Conservation (phyloP, 2,329 filamentous ascomycete genomes). For the Hawksworthiomyces lignivorus region DNA sequence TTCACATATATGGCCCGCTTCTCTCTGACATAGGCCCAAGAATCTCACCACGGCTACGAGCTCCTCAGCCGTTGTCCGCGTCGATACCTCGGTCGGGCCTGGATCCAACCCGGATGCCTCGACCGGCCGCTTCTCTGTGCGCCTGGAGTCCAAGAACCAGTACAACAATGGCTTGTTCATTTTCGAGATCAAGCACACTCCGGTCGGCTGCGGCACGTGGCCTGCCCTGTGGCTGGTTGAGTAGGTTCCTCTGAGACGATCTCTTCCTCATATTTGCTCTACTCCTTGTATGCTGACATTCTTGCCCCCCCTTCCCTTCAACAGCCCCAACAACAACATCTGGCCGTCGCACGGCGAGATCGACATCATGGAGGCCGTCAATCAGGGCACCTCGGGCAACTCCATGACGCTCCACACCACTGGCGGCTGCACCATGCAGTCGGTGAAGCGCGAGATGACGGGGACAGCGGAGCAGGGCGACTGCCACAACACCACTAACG, state of each 20-base stretch:
- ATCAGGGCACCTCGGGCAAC: slow-evolving; percentile 42
- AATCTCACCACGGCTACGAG: slow-evolving; percentile 56
- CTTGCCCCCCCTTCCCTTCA: slow-evolving; percentile 21
- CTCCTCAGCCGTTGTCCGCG: slow-evolving; percentile 46
- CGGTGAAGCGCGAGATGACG: slow-evolving; percentile 45
- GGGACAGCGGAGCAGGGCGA: slow-evolving; percentile 34
- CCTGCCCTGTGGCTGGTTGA: slow-evolving; percentile 60
- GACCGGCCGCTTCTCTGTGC: slow-evolving; percentile 55
- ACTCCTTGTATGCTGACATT: background rate
- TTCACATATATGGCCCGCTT: background rate
- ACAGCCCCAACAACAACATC: slow-evolving; percentile 42
- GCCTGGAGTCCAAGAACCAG: slow-evolving; percentile 51
- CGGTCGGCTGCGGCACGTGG: slow-evolving; percentile 57
- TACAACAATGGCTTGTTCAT: slow-evolving; percentile 60
- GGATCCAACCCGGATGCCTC: slow-evolving; percentile 40
- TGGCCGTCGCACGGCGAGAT: slow-evolving; percentile 39
- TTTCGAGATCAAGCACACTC: slow-evolving; percentile 58
- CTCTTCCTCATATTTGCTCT: background rate
- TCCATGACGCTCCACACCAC: slow-evolving; percentile 54
- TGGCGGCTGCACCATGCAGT: slow-evolving; percentile 40
- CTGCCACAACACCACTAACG: slow-evolving; percentile 36
- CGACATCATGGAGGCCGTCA: slow-evolving; percentile 37
- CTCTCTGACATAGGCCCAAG: slow-evolving; percentile 20
- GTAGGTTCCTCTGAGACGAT: slow-evolving; percentile 5
- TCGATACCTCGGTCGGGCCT: slow-evolving; percentile 52